phyloP scores from a whole-genome alignment of 306 rosid genomes.

The Quercus berberidifolia region DNA sequence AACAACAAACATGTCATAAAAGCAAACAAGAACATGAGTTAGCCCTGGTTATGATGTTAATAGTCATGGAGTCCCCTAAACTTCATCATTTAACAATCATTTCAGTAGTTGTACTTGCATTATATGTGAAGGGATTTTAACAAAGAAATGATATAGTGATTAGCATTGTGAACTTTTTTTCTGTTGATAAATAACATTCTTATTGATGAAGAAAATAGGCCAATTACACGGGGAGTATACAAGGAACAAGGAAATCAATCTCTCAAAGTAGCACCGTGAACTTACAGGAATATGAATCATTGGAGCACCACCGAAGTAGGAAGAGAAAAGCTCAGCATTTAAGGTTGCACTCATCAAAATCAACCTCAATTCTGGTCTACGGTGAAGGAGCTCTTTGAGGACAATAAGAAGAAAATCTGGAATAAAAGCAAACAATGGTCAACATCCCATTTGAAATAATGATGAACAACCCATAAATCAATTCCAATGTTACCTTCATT shows the following conservation, averaged over 20 bases:
- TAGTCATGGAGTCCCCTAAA: neutral
- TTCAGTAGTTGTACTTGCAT: neutral
- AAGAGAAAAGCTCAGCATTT: conserved; percentile 83
- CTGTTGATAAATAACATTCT: too few species aligned
- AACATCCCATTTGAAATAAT: conserved; percentile 11
- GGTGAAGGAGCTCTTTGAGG: conserved; percentile 89
- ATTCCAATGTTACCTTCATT: conserved; percentile 69
- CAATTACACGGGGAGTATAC: too few species aligned
- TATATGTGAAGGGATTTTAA: neutral
- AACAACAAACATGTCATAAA: neutral
- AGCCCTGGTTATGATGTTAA: neutral
- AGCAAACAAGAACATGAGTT: neutral
- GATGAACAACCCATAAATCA: conserved; percentile 2
- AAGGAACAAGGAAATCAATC: too few species aligned
- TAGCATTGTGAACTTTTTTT: neutral
- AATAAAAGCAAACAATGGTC: conserved; percentile 28
- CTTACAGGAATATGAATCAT: conserved; percentile 65
- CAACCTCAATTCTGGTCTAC: conserved; percentile 77
- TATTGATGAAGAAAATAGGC: too few species aligned
- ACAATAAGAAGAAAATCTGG: conserved; percentile 96
- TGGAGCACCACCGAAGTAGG: conserved; percentile 69
- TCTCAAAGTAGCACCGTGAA: neutral
- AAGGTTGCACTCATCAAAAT: conserved; percentile 98
- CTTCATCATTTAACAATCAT: neutral
- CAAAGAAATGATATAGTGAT: neutral